Evolutionary conservation across 768 basidiomycete species (phyloP), one percentile per base, ranked within the genome.

Genomic region (Hygrophorus pudorinus): DNA sequence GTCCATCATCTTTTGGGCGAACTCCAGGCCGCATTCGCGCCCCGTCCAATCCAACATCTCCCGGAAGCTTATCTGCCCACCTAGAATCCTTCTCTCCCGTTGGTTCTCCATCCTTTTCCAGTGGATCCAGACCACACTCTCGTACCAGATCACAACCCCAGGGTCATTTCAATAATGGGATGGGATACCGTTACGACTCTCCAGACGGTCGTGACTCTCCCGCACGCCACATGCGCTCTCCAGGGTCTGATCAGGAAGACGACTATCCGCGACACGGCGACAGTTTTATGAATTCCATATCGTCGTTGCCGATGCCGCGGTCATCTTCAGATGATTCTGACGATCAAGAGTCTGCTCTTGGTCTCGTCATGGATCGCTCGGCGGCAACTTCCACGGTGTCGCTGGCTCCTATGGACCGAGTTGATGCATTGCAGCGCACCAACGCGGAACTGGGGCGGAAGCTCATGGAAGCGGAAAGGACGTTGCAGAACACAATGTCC

Each of bases 391-490:
- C 86, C 3, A 80, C 74, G 0, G 72, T 71, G 2, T 88, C 86
- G 1, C 65, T 91, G 56, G 79, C 84, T 43, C 71, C 81, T 5
- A 60, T 73, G n/a, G 86, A 89, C 36, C 74, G 77, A 35, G 57
- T 89, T 17, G 85, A 88, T 12, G 81, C 75, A 4, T 59, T 93
- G 49, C 78, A 81, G 58, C 73, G 80, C 51, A 67, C 75, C 13
- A 93, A 92, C 50, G 63, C 67, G 2, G 91, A 93, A 28, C 64
- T 93, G n/a, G 69, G 70, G 20, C 68, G 79, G 52, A 89, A 87
- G 59, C 63, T 88, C 28, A 65, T 76, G 38, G 91, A 93, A 43
- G 77, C 78, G 1, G 88, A 92, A 54, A 66, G 73, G 35, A 76
- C 74, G 1, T 57, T 86, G 38, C 76, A 81, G 54, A 70, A 71